Evolutionary conservation across 1,284 basidiomycete species (phyloP), one percentile per base, ranked within the genome.

Genomic region (Leccinum insigne): DNA sequence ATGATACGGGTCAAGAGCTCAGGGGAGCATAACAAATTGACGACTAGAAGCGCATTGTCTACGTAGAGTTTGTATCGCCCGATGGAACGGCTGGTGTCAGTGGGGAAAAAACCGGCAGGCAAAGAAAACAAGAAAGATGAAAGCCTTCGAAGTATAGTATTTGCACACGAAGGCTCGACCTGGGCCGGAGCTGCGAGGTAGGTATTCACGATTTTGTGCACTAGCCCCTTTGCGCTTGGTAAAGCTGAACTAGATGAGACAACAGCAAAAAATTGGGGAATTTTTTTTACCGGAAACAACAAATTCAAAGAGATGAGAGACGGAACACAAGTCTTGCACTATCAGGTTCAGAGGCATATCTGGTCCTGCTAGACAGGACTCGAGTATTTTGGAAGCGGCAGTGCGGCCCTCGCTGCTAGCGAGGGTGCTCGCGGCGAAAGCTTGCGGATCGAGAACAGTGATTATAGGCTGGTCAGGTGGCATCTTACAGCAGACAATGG

Each of bases 331-430:
- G 63, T 78, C 71, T 66, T 73, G 73, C n/a, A 74, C 9, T 66
- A 76, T 69, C 70, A 75, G 73, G 65, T 64, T 70, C 72, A 75
- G 70, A 63, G 49, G 61, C 1, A 56, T n/a, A 52, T 71, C 70
- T 69, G 75, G 66, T 35, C 64, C 72, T 67, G 65, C 67, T 72
- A 75, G 70, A 69, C 74, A 70, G 68, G 74, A 75, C 70, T 77
- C 67, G 64, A 74, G 67, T 21, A 29, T 64, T 23, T 32, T 64
- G 16, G 66, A 58, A 16, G 74, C 74, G 4, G 58, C 61, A 52
- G 47, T 35, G 26, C 69, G 66, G 16, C 68, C 70, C 13, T 67
- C 63, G 57, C 64, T 66, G 47, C 63, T 23, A 60, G 68, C 65
- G 38, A 77, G 67, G 38, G 11, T 52, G 26, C 64, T 63, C 8